phyloP scores from a whole-genome alignment of 495 filamentous ascomycete species.

The Aspergillus diversus region DNA sequence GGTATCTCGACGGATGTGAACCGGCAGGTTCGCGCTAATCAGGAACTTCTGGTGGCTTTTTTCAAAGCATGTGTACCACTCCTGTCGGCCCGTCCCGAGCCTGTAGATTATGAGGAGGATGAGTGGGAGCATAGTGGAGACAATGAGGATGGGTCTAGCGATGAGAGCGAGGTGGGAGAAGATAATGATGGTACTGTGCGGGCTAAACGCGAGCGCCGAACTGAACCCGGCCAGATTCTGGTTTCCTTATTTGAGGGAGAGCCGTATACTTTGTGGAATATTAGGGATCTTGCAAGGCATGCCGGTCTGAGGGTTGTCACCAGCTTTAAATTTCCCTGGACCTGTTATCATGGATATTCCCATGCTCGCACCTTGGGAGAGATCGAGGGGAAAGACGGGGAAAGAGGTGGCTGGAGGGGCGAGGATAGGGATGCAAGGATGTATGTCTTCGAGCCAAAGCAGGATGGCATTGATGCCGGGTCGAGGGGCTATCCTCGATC shows the following conservation, averaged over 20 bases:
- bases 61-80: slow-evolving; percentile 66
- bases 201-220: slow-evolving; percentile 26
- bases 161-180: slow-evolving; percentile 20
- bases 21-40: slow-evolving; percentile 89
- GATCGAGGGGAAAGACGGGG: slow-evolving; percentile 61
- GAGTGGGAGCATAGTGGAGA: slow-evolving; percentile 25
- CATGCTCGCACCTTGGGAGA: slow-evolving; percentile 88
- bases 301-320: slow-evolving; percentile 72
- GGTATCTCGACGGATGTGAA: slow-evolving; percentile 91
- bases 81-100: slow-evolving; percentile 44
- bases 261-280: slow-evolving; percentile 95
- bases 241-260: slow-evolving; percentile 91
- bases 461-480: slow-evolving; percentile 42
- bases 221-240: slow-evolving; percentile 65
- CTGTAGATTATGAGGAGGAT: slow-evolving; percentile 29
- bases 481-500: neutral
- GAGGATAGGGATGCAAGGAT: slow-evolving; percentile 75
- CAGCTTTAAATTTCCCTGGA: slow-evolving; percentile 77
- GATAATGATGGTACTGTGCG: slow-evolving; percentile 17
- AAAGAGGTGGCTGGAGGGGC: slow-evolving; percentile 71
- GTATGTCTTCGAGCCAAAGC: slow-evolving; percentile 75
- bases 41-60: slow-evolving; percentile 83
- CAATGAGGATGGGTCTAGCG: slow-evolving; percentile 12
- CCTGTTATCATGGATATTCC: slow-evolving; percentile 79
- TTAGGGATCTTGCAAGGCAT: slow-evolving; percentile 81